phyloP scores from a whole-genome alignment of 2,329 filamentous ascomycete species.

The Zelopaecilomyces penicillatus region DNA sequence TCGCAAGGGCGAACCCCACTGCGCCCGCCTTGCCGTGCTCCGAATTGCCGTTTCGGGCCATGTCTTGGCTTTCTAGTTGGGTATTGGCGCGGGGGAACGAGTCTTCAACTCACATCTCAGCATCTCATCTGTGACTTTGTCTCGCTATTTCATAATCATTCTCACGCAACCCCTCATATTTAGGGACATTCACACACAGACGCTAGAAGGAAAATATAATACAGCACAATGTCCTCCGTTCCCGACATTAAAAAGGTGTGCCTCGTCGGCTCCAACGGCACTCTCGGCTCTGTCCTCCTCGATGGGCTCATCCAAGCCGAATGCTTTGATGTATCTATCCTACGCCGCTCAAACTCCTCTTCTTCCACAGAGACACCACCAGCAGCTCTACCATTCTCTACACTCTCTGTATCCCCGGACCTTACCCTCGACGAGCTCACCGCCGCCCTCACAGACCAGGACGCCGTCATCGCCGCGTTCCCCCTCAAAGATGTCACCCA shows the following conservation, averaged over 20 bases:
- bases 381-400: constrained; percentile 8
- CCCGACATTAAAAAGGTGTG: constrained; percentile 21
- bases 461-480: constrained; percentile 43
- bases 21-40: no score
- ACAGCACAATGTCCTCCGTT: constrained; percentile 1
- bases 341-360: constrained; percentile 38
- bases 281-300: constrained; percentile 31
- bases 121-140: no score
- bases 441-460: constrained; percentile 43
- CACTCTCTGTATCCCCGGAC: constrained; percentile 19
- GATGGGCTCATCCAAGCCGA: constrained; percentile 27
- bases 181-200: no score
- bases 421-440: constrained; percentile 30
- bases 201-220: no score
- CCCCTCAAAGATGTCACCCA: constrained; percentile 35
- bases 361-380: constrained; percentile 11
- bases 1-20: no score
- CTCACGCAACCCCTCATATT: no score
- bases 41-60: no score
- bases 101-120: no score
- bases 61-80: no score
- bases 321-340: constrained; percentile 43
- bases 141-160: no score
- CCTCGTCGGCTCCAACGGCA: constrained; percentile 29
- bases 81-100: no score